Evolutionary conservation across 169 alveolate genomes (phyloP).

Genomic region (Eimeria falciformis): DNA sequence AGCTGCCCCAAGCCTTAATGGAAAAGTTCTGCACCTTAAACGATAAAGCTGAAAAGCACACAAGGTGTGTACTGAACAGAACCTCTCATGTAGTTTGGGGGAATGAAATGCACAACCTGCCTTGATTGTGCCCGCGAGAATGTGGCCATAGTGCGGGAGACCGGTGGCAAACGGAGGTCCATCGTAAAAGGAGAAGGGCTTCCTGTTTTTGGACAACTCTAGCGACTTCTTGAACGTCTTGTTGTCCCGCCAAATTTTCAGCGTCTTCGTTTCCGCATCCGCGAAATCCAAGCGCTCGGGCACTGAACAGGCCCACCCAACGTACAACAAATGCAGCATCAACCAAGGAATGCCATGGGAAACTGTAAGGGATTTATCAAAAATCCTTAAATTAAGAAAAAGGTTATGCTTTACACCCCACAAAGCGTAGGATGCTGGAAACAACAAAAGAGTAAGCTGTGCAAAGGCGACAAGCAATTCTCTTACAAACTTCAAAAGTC

Average conservation of each 20-base stretch:
- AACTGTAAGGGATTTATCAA: neutral
- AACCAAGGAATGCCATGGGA: neutral
- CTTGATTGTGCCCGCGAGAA: slow-evolving; percentile 99
- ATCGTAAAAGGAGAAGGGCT: slow-evolving; percentile 97
- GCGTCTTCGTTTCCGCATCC: slow-evolving; percentile 44
- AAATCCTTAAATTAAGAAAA: neutral
- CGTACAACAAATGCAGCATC: neutral
- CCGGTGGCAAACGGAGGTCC: slow-evolving; percentile 99
- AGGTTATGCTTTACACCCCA: neutral
- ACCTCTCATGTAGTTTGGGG: no score
- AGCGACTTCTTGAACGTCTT: slow-evolving; percentile 30
- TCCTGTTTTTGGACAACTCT: slow-evolving; percentile 81
- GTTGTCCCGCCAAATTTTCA: slow-evolving; percentile 35
- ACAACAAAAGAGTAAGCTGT: neutral
- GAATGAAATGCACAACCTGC: slow-evolving; percentile 74
- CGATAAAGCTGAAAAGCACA: neutral
- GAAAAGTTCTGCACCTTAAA: no score
- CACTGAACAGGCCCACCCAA: slow-evolving; percentile 37
- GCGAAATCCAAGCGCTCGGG: slow-evolving; percentile 71
- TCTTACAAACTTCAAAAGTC: neutral
- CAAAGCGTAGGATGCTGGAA: neutral
- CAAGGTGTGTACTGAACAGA: no score
- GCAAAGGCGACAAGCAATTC: neutral
- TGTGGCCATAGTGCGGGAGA: slow-evolving; percentile 99
- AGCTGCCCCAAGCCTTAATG: neutral